Percentiles rank a stretch among this genome's conserved stretches.
phyloP scores from a whole-genome alignment of 495 filamentous ascomycete species.

The Diplogelasinospora grovesii region DNA sequence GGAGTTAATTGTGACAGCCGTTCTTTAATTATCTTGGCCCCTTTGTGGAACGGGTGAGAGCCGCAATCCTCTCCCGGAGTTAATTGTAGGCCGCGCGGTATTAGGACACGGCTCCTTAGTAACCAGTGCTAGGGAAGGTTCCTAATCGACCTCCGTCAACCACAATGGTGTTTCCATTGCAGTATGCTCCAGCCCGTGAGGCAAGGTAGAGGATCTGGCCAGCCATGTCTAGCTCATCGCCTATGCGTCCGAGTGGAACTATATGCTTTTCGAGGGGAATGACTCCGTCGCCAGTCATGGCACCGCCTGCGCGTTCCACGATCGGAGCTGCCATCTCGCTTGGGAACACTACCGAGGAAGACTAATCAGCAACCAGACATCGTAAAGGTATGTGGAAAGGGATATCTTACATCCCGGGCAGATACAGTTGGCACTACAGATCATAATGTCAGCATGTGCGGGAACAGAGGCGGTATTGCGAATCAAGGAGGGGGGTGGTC shows the following conservation, averaged over 20 bases:
- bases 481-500: too few relatives aligned
- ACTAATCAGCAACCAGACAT: neutral
- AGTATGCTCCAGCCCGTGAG: slow-evolving; percentile 56
- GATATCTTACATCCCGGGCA: slow-evolving; percentile 54
- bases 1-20: too few relatives aligned
- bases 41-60: too few relatives aligned
- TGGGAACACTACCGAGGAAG: slow-evolving; percentile 44
- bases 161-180: slow-evolving; percentile 52
- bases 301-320: slow-evolving; percentile 34
- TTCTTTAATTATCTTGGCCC: too few relatives aligned
- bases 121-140: slow-evolving; percentile 45
- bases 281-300: slow-evolving; percentile 16
- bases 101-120: slow-evolving; percentile 27
- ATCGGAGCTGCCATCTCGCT: slow-evolving; percentile 56
- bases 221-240: slow-evolving; percentile 49
- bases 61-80: too few relatives aligned
- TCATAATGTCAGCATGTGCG: slow-evolving; percentile 29
- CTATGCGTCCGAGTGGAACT: slow-evolving; percentile 30
- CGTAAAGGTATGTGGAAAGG: neutral
- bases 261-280: slow-evolving; percentile 18
- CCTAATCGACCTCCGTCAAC: slow-evolving; percentile 56
- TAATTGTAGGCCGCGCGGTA: too few relatives aligned
- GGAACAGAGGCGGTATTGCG: too few relatives aligned
- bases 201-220: slow-evolving; percentile 56
- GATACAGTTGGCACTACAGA: slow-evolving; percentile 54